Evolutionary conservation across 1,139 yeast species (phyloP).

Genomic region (Chernovozyma sophiae-reginae): DNA sequence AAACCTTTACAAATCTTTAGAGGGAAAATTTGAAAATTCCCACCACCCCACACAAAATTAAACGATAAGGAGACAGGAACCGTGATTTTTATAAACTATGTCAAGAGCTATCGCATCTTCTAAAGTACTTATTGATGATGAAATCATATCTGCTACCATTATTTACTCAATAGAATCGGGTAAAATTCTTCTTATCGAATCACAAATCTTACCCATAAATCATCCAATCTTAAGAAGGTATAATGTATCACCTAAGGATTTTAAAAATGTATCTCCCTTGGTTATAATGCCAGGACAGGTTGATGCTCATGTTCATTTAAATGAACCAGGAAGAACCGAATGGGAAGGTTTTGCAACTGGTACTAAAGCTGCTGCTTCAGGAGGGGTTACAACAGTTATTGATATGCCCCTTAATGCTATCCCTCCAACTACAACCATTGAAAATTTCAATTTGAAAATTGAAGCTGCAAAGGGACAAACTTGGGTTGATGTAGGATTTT

Average conservation of each 20-base stretch:
- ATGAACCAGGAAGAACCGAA: conserved; percentile 92
- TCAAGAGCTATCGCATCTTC: conserved; percentile 64
- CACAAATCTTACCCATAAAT: conserved; percentile 26
- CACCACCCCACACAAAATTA: too few species aligned
- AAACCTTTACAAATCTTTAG: too few species aligned
- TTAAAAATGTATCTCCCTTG: conserved; percentile 57
- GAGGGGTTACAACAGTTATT: conserved; percentile 92
- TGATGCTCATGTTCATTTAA: conserved; percentile 88
- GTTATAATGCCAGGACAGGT: conserved; percentile 85
- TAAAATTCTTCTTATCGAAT: conserved; percentile 51
- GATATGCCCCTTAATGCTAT: conserved; percentile 97
- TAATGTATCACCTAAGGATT: conserved; percentile 37
- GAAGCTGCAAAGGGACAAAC: conserved; percentile 76
- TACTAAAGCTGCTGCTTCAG: conserved; percentile 86
- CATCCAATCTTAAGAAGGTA: conserved; percentile 39
- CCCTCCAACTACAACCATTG: conserved; percentile 88
- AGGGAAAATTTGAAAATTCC: too few species aligned
- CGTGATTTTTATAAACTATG: too few species aligned
- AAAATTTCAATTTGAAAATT: conserved; percentile 68
- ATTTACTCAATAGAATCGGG: conserved; percentile 63
- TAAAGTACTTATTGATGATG: conserved; percentile 54
- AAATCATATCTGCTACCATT: conserved; percentile 60
- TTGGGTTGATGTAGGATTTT: conserved; percentile 92
- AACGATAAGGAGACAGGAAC: too few species aligned
- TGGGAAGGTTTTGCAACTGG: conserved; percentile 97